Evolutionary conservation across 2,329 filamentous ascomycete species (phyloP), one percentile per base, ranked within the genome.

Genomic region (Verticillium longisporum): DNA sequence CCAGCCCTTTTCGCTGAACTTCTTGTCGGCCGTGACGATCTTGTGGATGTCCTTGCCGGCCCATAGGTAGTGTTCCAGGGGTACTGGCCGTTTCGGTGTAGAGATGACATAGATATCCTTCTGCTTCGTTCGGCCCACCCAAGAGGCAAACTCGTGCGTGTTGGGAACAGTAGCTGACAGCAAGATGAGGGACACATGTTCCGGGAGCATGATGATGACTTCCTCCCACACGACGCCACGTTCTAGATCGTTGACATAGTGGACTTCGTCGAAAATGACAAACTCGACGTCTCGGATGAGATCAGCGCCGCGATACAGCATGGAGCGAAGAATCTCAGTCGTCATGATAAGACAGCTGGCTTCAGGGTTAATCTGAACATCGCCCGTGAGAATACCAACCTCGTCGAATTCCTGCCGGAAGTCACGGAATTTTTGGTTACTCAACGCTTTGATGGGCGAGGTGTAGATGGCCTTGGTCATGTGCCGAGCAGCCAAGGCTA

Each of bases 401-500:
- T 99, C 95, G 62, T 96, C 92, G 69, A 99, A 99, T 0, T 86
- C 87, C 61, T 88, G 84, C 61, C 92, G 86, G 73, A 99, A 99
- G 72, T 99, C 95, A 65, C 95, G 87, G 75, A 98, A 99, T 74
- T 99, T 99, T 72, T 99, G 95, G 72, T 99, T 99, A 76, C 95
- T 98, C 61, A 99, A 79, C 2, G 95, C 95, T 74, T 99, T 99
- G 79, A 99, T 99, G 0, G 95, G 95, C 0, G 95, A 98, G 0
- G 95, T 99, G 73, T 99, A 99, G 65, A 99, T 99, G 26, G 95
- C 94, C 74, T 99, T 99, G 9, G 95, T 99, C 94, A 98, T 98
- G 73, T 99, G 95, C 71, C 94, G 96, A n/a, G 92, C 89, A 34
- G 95, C 95, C 62, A 99, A 80, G 6, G 95, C 92, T 73, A 99